Evolutionary conservation across 345 rosid genomes (phyloP).

Genomic region (Acer campestre): DNA sequence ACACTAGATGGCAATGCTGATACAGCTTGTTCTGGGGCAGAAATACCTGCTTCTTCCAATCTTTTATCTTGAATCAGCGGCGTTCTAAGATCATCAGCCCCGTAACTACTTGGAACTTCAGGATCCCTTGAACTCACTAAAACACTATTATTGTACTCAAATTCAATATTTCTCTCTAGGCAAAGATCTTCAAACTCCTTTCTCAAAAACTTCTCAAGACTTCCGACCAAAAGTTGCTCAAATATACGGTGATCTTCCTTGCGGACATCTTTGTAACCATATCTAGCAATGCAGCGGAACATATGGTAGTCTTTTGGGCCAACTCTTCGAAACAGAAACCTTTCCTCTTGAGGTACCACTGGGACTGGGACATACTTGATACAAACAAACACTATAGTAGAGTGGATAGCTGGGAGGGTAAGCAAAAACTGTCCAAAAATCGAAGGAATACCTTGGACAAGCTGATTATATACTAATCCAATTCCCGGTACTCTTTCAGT

Average conservation of each 20-base stretch:
- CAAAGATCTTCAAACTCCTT: constrained; percentile 80
- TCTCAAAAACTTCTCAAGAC: constrained; percentile 81
- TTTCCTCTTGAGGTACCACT: constrained; percentile 83
- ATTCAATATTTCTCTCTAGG: constrained; percentile 53
- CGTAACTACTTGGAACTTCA: constrained; percentile 12
- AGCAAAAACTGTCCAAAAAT: constrained; percentile 85
- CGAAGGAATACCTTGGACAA: constrained; percentile 89
- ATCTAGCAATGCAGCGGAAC: constrained; percentile 85
- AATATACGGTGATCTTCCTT: constrained; percentile 84
- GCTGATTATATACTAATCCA: constrained; percentile 85
- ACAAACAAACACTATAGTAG: constrained; percentile 83
- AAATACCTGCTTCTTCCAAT: constrained; percentile 34
- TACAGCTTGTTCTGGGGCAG: constrained; percentile 32
- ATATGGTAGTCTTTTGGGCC: constrained; percentile 96
- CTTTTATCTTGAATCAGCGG: constrained; percentile 63
- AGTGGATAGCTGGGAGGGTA: constrained; percentile 89
- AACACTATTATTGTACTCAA: constrained; percentile 51
- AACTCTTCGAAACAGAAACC: constrained; percentile 85
- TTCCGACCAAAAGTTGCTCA: constrained; percentile 78
- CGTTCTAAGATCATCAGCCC: constrained; percentile 53
- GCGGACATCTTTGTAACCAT: constrained; percentile 86
- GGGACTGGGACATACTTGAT: constrained; percentile 96
- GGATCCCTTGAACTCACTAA: constrained; percentile 39
- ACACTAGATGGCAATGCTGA: constrained; percentile 50
- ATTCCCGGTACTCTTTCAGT: constrained; percentile 86